Conservation (phyloP, 768 basidiomycete genomes). For the Suillus spraguei region DNA sequence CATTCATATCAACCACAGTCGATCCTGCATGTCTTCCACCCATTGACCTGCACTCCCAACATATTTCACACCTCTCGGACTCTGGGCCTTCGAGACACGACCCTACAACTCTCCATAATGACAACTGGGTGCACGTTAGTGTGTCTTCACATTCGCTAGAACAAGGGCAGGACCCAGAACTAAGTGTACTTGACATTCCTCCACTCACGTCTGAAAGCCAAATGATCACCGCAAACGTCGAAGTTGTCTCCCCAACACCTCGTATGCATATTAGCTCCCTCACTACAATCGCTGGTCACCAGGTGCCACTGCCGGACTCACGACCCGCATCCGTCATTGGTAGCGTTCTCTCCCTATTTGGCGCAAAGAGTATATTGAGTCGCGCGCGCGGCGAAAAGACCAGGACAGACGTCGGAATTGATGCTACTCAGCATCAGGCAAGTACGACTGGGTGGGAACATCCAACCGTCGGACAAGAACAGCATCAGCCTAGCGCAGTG, state of each 20-base stretch:
- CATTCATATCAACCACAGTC: conserved; percentile 30
- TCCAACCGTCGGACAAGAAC: conserved; percentile 13
- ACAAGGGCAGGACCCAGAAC: conserved; percentile 10
- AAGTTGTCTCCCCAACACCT: conserved; percentile 14
- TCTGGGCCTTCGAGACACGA: conserved; percentile 21
- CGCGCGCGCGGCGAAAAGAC: conserved; percentile 21
- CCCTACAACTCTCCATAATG: conserved; percentile 27
- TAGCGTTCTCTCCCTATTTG: conserved; percentile 11
- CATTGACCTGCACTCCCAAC: conserved; percentile 9
- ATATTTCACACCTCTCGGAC: conserved; percentile 8
- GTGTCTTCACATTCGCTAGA: conserved; percentile 11
- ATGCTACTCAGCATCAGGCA: conserved; percentile 1
- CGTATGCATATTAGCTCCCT: conserved; percentile 13
- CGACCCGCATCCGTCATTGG: conserved; percentile 34
- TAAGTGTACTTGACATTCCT: conserved; percentile 6
- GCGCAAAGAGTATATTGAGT: background rate
- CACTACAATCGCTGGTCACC: conserved; percentile 23
- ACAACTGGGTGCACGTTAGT: conserved; percentile 31
- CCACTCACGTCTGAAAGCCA: background rate
- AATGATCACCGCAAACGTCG: conserved; percentile 20
- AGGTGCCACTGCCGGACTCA: conserved; percentile 30
- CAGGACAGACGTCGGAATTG: conserved; percentile 27
- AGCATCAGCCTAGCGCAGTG: conserved; percentile 11
- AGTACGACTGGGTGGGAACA: background rate
- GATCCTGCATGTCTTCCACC: conserved; percentile 8